Evolutionary conservation across 805 yeast genomes (phyloP), one percentile per base, ranked within the genome.

Genomic region (Debaryomyces maramus): DNA sequence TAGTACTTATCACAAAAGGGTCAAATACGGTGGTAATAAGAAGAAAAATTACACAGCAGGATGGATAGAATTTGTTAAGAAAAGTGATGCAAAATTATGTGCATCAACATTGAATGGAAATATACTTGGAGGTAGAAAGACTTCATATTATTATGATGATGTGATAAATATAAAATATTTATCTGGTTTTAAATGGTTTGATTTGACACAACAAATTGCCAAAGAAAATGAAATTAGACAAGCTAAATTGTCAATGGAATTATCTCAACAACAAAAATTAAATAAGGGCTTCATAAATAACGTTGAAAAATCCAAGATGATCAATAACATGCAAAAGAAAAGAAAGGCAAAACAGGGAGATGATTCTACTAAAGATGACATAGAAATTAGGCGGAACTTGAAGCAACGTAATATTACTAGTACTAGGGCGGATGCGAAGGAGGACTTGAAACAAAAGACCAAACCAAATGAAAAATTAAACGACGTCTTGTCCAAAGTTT

Each of bases 141-240:
- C 93, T 3, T 78, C 83, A 7, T 91, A 85, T 55, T 93, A 90
- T 64, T 85, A 93, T 56, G 99, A 93, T 62, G 99, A 93, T 67
- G 83, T 93, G 18, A 73, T 95, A 70, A 93, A 89, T 59, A 81
- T 91, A 44, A 91, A 87, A 61, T 93, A 93, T 53, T 70, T 93
- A 45, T 82, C 88, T 7, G 89, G 91, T 2, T 93, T 91, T 75
- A 93, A 93, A 58, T 93, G 99, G 99, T 75, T 84, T 40, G 95
- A 93, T 55, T 72, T 93, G 58, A 90, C 97, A 3, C 95, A 85
- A 58, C 97, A 91, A 58, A 86, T 91, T 48, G 89, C 96, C 2
- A 79, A 79, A 53, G 98, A 93, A 65, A 83, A 85, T 47, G 97
- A 90, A 61, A 75, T 83, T 31, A 81, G 96, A 61, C 95, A 89